Base-by-base conservation (phyloP, 2,329 filamentous ascomycete genomes). In the Arthroderma uncinatum region DNA sequence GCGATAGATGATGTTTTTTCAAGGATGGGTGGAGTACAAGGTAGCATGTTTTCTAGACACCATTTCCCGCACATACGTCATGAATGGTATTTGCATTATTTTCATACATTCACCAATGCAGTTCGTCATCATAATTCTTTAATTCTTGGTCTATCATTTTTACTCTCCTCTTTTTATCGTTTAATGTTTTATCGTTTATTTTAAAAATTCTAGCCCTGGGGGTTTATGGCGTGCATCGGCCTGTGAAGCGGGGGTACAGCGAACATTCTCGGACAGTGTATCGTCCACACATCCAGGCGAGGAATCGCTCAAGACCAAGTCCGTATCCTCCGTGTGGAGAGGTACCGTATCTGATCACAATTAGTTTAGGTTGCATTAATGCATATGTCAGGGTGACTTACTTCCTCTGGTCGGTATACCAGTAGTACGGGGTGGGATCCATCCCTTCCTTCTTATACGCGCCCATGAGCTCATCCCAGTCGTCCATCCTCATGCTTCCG, bases 331-430 rank as follows among this genome's bases (percentile, higher is more conserved):
- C 90, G 73, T 97, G 92, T 28, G 90, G 89, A 47, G 87, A 90
- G 56, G 87, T 90, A 57, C 93, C 93, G 69, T 97, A 95, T 73
- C 86, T 89, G 28, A 19, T 28, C 39, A 60, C 10, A 47, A 44
- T 50, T 19, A 50, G 28, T 25, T 12, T 10, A 50, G 62, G 40
- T 54, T 37, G 60, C 23, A 48, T 39, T 30, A 50, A 23, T 57
- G 55, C 54, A 16, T 3, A n/a, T n/a, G n/a, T n/a, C n/a, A 39
- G 33, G 53, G 9, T 59, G 60, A 83, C 85, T 78, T 75, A 91
- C 88, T 93, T 95, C 70, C 91, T 81, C 81, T 95, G 90, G 75
- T 96, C 93, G 33, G 90, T 94, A 77, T 97, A 98, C 93, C 93
- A 98, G 80, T 94, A 97, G 76, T 97, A 97, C 48, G 86, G 84